Conservation (phyloP, 345 rosid genomes). For the Eucalyptus erythrocorys region DNA sequence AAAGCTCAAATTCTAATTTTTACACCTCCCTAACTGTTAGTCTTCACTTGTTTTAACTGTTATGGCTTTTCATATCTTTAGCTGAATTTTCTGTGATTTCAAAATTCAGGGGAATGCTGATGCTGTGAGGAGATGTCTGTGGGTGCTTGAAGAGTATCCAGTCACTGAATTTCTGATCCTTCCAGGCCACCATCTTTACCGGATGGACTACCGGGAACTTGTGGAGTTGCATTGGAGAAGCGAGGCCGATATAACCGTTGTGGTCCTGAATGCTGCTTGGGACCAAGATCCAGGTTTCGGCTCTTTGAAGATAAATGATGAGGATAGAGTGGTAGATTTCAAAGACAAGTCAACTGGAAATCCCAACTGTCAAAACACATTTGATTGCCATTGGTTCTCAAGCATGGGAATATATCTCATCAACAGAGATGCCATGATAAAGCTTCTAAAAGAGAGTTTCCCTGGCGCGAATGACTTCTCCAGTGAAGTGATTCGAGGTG, state of each 20-base stretch:
- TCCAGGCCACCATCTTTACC: slow-evolving; percentile 82
- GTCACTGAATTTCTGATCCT: slow-evolving; percentile 60
- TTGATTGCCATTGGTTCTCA: background rate
- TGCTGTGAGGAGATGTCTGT: slow-evolving; percentile 76
- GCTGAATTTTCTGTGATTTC: background rate
- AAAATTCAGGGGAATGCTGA: slow-evolving; percentile 67
- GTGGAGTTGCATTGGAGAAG: slow-evolving; percentile 43
- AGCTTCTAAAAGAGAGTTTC: slow-evolving; percentile 40
- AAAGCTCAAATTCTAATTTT: background rate
- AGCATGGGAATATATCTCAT: slow-evolving; percentile 74
- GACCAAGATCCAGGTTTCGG: slow-evolving; percentile 46
- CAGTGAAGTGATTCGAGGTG: slow-evolving; percentile 51
- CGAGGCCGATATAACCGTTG: slow-evolving; percentile 48
- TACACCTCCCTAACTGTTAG: background rate
- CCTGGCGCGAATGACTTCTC: slow-evolving; percentile 50
- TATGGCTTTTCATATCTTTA: background rate
- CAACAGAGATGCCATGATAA: slow-evolving; percentile 35
- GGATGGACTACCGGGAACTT: slow-evolving; percentile 67
- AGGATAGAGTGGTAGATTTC: slow-evolving; percentile 28
- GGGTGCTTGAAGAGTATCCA: slow-evolving; percentile 75
- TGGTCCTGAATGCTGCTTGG: slow-evolving; percentile 23
- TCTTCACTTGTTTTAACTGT: background rate
- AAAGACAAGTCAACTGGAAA: background rate
- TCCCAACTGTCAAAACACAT: background rate
- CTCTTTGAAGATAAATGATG: slow-evolving; percentile 29